Evolutionary conservation across 768 basidiomycete species (phyloP).

Genomic region (Lactarius sp.): DNA sequence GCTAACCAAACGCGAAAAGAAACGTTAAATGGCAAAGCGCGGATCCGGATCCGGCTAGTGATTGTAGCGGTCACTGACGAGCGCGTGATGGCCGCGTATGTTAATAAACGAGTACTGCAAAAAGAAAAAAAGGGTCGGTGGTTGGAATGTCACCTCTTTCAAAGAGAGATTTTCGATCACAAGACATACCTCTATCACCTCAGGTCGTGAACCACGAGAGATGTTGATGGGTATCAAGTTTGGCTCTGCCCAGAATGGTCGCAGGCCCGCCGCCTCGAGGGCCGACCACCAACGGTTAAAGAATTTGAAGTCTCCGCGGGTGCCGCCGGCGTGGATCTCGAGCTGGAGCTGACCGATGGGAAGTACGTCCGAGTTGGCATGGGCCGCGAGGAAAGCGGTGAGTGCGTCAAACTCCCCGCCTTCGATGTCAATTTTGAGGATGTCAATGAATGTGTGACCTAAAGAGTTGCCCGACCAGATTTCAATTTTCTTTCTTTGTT

Average conservation of each 20-base stretch:
- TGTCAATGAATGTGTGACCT: slow-evolving; percentile 64
- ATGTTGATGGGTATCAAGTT: slow-evolving; percentile 44
- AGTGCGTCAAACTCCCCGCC: slow-evolving; percentile 62
- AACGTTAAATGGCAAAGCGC: too few species aligned
- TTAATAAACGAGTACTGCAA: slow-evolving; percentile 36
- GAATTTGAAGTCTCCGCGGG: slow-evolving; percentile 40
- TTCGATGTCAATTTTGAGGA: slow-evolving; percentile 69
- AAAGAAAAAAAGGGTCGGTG: not conserved
- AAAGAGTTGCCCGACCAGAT: not conserved
- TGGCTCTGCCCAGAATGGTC: slow-evolving; percentile 55
- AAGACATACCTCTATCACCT: slow-evolving; percentile 36
- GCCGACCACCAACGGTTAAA: slow-evolving; percentile 64
- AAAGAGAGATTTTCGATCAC: not conserved
- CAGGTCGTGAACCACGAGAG: slow-evolving; percentile 34
- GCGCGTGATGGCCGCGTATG: slow-evolving; percentile 6
- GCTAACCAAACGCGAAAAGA: too few species aligned
- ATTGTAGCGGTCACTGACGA: not conserved
- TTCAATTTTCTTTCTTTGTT: not conserved
- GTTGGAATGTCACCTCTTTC: too few species aligned
- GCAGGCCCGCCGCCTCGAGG: slow-evolving; percentile 40
- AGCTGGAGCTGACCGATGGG: slow-evolving; percentile 71
- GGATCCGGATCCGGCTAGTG: not conserved
- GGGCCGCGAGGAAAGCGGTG: slow-evolving; percentile 40
- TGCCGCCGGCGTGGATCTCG: slow-evolving; percentile 48
- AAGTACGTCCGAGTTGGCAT: slow-evolving; percentile 27